phyloP scores from a whole-genome alignment of 495 filamentous ascomycete species.

The Cenococcum geophilum region DNA sequence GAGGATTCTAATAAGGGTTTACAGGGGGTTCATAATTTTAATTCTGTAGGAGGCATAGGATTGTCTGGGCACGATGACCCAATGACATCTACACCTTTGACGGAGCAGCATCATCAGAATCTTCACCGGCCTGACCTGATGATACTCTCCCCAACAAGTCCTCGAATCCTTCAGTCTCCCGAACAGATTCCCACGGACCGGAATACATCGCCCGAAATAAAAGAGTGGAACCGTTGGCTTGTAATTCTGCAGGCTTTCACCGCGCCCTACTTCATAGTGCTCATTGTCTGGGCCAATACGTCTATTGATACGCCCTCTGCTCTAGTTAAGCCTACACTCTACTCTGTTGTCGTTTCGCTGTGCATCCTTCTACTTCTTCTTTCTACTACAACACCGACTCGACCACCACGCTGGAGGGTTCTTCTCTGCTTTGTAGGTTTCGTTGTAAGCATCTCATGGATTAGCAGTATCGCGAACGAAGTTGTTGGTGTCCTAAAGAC shows the following conservation, averaged over 20 bases:
- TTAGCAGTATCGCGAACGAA: slow-evolving; percentile 90
- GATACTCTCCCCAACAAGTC: background rate
- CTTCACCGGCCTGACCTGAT: background rate
- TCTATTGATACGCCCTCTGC: slow-evolving; percentile 44
- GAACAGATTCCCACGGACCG: slow-evolving; percentile 19
- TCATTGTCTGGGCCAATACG: slow-evolving; percentile 70
- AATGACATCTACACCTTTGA: background rate
- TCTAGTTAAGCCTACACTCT: slow-evolving; percentile 60
- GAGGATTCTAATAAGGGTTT: background rate
- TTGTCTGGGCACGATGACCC: background rate
- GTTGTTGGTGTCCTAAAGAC: slow-evolving; percentile 95
- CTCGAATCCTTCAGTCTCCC: slow-evolving; percentile 20
- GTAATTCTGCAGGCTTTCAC: slow-evolving; percentile 77
- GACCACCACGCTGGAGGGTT: slow-evolving; percentile 60
- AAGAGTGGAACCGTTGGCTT: slow-evolving; percentile 87
- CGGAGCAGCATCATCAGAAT: background rate
- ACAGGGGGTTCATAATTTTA: background rate
- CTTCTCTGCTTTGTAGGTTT: slow-evolving; percentile 88
- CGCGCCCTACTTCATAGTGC: slow-evolving; percentile 74
- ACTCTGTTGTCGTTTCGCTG: slow-evolving; percentile 64
- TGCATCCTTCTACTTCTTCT: slow-evolving; percentile 58
- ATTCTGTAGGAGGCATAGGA: background rate
- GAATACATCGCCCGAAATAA: slow-evolving; percentile 28
- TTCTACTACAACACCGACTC: slow-evolving; percentile 50
- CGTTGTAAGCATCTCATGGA: slow-evolving; percentile 86